Conservation (phyloP, 768 basidiomycete genomes). For the Russula brevipes region DNA sequence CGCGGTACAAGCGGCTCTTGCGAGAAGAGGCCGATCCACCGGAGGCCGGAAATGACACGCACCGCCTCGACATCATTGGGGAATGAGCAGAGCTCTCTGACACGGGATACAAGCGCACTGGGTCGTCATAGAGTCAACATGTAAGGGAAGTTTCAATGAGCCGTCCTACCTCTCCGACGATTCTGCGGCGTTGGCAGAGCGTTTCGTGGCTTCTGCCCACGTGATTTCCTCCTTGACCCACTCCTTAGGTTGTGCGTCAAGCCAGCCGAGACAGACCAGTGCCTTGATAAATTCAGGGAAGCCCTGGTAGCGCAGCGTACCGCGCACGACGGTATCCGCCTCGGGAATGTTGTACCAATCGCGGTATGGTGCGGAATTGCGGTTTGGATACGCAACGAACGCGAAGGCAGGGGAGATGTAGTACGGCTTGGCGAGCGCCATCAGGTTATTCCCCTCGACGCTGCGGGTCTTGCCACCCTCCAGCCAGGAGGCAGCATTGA, state of each 20-base stretch:
- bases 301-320: conserved; percentile 91
- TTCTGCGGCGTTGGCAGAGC: conserved; percentile 62
- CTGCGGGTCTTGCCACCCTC: conserved; percentile 57
- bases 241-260: conserved; percentile 68
- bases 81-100: conserved; percentile 70
- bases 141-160: background rate
- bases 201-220: conserved; percentile 81
- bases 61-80: conserved; percentile 61
- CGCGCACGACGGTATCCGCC: conserved; percentile 86
- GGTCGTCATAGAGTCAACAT: background rate
- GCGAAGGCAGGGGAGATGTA: conserved; percentile 93
- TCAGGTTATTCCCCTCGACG: conserved; percentile 77
- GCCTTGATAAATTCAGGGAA: conserved; percentile 93
- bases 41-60: conserved; percentile 83
- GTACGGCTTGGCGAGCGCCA: conserved; percentile 88
- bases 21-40: conserved; percentile 94
- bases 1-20: conserved; percentile 54
- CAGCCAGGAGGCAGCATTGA: conserved; percentile 84
- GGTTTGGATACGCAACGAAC: conserved; percentile 96
- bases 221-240: conserved; percentile 72
- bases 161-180: conserved; percentile 60
- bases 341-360: conserved; percentile 93
- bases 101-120: conserved; percentile 67
- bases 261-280: conserved; percentile 82
- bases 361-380: conserved; percentile 85